Evolutionary conservation across 2,329 filamentous ascomycete genomes (phyloP), one percentile per base, ranked within the genome.

Genomic region (Colletotrichum nymphaeae): DNA sequence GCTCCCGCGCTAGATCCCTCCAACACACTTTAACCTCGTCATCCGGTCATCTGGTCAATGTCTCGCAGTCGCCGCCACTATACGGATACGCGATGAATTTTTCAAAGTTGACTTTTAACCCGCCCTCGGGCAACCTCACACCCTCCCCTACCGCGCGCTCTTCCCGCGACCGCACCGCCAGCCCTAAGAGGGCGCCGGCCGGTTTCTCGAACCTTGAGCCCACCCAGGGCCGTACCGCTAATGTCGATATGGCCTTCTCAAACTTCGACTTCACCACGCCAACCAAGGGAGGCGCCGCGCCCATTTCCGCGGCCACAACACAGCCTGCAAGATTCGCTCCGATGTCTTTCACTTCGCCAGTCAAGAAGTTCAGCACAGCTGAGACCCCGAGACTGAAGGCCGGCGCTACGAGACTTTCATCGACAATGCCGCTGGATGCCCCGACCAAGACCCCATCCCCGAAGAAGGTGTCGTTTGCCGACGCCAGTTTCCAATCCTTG

Each of bases 381-480:
- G 67, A 62, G 59, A 70, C 70, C n/a, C 62, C 67, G 49, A 28
- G 32, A 11, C 26, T 60, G 4, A 70, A 32, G 22, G 69, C 59
- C 37, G 30, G 60, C 49, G 19, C 32, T 12, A 32, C 32, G 6
- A 28, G 14, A 4, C 42, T 30, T 19, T 16, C 53, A 11, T 30
- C 55, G 14, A 55, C 35, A 19, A n/a, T 57, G 16, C 53, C 70
- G 11, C n/a, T n/a, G 30, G 62, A 22, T 14, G 35, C 30, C 7
- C 24, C 19, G n/a, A 7, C 63, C 30, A 57, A 67, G 56, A 71
- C 69, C 1, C 63, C 69, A 6, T 71, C 69, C 0, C 69, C 69
- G 24, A 72, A 63, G 53, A 73, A 73, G 67, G 67, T 73, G 0
- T 73, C 70, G 5, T 73, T 73, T 14, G 59, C 66, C 7, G 70